These are phyloP conservation scores for Hygrocybe coccinea DNA, from an alignment of 768 basidiomycete species.

Conservation along the genomic window DNA sequence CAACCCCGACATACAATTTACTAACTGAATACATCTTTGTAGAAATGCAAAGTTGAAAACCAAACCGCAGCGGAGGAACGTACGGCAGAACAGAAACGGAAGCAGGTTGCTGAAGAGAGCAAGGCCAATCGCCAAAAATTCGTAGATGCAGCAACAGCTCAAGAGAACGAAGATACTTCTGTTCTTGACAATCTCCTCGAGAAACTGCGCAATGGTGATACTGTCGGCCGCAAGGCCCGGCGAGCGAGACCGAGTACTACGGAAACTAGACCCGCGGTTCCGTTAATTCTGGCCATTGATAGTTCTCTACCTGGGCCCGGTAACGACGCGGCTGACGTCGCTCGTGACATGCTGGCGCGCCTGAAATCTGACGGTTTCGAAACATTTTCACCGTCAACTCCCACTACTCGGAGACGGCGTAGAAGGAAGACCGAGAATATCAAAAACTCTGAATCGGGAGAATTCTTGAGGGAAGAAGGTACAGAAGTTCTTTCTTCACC, in stretches of 20 bases:
- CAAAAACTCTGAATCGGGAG: too few species aligned
- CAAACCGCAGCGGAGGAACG: constrained; percentile 68
- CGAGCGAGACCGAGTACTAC: constrained; percentile 40
- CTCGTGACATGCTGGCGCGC: constrained; percentile 70
- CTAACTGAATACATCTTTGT: constrained; percentile 4
- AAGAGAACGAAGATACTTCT: constrained; percentile 46
- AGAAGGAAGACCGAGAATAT: too few species aligned
- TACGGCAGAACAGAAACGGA: constrained; percentile 61
- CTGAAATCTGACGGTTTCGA: constrained; percentile 68
- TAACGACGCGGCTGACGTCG: constrained; percentile 51
- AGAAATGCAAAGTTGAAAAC: constrained; percentile 90
- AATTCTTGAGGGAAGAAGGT: too few species aligned
- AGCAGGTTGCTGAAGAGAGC: constrained; percentile 60
- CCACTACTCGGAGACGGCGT: too few species aligned
- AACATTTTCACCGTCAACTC: constrained; percentile 32
- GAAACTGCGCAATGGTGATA: constrained; percentile 67
- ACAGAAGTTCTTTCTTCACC: too few species aligned
- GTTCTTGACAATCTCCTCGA: constrained; percentile 69
- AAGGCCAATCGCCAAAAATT: constrained; percentile 51
- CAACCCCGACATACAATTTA: not conserved
- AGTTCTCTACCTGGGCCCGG: constrained; percentile 29
- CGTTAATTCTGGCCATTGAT: constrained; percentile 33
- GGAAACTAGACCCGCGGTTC: constrained; percentile 31
- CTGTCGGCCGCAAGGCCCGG: constrained; percentile 52
- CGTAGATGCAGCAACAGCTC: constrained; percentile 33